Evolutionary conservation across 345 rosid genomes (phyloP), one percentile per base, ranked within the genome.

Genomic region (Ceriops tagal): DNA sequence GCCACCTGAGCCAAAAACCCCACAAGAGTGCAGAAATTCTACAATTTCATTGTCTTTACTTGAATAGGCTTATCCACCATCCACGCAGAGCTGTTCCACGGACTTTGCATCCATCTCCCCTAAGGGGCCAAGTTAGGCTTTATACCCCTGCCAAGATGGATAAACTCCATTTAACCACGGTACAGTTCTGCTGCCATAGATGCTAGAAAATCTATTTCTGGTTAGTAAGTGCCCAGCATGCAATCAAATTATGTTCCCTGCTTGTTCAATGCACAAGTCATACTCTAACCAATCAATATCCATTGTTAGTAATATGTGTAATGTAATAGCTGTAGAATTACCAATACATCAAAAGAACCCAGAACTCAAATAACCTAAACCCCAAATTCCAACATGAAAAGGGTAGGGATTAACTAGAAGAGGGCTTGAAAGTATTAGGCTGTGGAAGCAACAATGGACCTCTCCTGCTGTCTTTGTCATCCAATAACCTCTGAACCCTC

Each of bases 371-470:
- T 13, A 43, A 28, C 62, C 61, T 35, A 65, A 56, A 59, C 43
- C 81, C 51, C 22, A 53, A 30, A 59, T 24, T 34, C 47, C 52
- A 55, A 65, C 16, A 35, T 56, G 27, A 11, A 9, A 51, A 58
- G 53, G 53, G 47, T 77, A 21, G 62, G 62, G 21, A 68, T 64
- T 66, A 61, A 66, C 77, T 34, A 57, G 90, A 77, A 31, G 83
- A 58, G 47, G 89, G 79, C 69, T 88, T 86, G 89, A 89, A 87
- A 58, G 96, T 88, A 76, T 78, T 83, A 53, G 89, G 86, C 81
- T 90, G 91, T 58, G 90, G 93, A 57, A 88, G 85, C 62, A 78
- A 79, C 73, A 89, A 64, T 71, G 90, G 97, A 84, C 96, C 93
- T 77, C 86, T 80, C 88, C 88, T 89, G 39, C 83, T 64, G 56